These are phyloP conservation scores for Rhododendron mucronatum DNA, from an alignment of 148 eudicot genomes.

Conservation along the genomic window DNA sequence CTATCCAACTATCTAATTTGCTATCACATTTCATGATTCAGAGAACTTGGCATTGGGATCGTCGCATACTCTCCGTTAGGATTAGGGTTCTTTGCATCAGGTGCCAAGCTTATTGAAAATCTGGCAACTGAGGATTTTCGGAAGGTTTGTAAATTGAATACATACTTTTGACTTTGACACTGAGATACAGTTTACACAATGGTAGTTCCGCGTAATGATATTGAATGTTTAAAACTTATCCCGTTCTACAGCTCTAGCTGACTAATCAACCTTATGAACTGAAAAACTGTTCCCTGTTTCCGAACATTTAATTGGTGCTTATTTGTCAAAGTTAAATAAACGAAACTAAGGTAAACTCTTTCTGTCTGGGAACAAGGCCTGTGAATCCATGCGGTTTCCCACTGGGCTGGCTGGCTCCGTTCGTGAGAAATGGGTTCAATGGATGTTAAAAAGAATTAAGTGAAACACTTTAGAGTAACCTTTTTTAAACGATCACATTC, in stretches of 20 bases:
- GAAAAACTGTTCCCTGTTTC: too few species aligned
- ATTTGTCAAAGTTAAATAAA: neutral
- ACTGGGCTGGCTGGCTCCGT: neutral
- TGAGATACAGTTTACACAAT: neutral
- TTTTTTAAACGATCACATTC: too few species aligned
- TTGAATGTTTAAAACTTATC: neutral
- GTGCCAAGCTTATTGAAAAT: constrained; percentile 5
- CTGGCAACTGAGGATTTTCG: neutral
- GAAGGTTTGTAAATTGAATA: neutral
- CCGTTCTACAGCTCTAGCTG: neutral
- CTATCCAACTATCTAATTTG: neutral
- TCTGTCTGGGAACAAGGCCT: neutral
- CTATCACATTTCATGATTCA: neutral
- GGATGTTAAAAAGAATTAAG: neutral
- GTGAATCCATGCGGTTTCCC: neutral
- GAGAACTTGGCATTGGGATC: constrained; percentile 21
- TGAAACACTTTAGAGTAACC: too few species aligned
- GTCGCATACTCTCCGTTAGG: constrained; percentile 16
- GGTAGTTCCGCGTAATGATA: neutral
- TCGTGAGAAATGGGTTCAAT: neutral
- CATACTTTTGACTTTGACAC: neutral
- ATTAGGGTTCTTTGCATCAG: constrained; percentile 12
- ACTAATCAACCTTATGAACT: neutral
- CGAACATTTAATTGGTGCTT: too few species aligned
- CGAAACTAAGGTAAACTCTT: neutral